Percentiles rank a stretch among this genome's conserved stretches.
phyloP scores from a whole-genome alignment of 192 early-diverging fungal species.

The Coemansia sp. region DNA sequence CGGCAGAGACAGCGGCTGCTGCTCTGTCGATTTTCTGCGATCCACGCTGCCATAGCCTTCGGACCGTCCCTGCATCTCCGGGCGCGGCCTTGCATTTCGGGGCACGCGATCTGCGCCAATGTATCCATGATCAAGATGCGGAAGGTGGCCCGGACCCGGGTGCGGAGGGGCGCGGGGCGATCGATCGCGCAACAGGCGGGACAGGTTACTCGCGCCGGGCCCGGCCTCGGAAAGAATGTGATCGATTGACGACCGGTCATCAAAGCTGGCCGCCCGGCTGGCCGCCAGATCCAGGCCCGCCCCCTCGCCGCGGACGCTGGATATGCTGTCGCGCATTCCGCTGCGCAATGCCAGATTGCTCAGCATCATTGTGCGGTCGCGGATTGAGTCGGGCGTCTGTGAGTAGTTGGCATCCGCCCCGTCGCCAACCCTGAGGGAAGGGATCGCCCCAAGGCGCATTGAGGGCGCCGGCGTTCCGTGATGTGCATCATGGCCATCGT shows the following conservation, averaged over 20 bases:
- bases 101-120: constrained; percentile 27
- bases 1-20: constrained; percentile 8
- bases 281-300: background rate
- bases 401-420: constrained; percentile 24
- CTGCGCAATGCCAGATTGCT: constrained; percentile 19
- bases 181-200: constrained; percentile 36
- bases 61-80: background rate
- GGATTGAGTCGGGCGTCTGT: constrained; percentile 42
- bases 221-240: constrained; percentile 26
- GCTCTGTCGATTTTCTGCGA: background rate
- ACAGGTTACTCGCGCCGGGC: constrained; percentile 16
- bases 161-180: too few species aligned
- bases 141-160: constrained; percentile 7
- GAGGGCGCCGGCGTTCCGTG: constrained; percentile 24
- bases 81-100: constrained; percentile 26
- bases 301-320: constrained; percentile 9
- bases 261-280: constrained; percentile 25
- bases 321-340: constrained; percentile 16
- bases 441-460: constrained; percentile 9
- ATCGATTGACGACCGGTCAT: constrained; percentile 35
- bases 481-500: constrained; percentile 12
- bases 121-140: constrained; percentile 26
- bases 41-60: constrained; percentile 7
- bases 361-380: constrained; percentile 44
- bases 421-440: background rate